Evolutionary conservation across 257 asterid genomes (phyloP).

Genomic region (Striga asiatica): DNA sequence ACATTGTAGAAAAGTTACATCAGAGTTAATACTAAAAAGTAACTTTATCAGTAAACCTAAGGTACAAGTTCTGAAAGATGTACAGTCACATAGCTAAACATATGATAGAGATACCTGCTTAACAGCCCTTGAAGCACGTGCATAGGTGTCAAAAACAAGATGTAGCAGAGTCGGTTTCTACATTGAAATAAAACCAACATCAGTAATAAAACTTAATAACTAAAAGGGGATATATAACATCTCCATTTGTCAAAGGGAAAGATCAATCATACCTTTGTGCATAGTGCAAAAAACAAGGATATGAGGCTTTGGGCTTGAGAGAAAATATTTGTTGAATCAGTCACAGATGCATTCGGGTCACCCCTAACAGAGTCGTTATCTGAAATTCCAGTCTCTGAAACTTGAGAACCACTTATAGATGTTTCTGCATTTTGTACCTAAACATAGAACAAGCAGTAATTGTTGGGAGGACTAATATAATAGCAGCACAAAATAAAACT

Average conservation of each 20-base stretch:
- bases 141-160: slow-evolving; percentile 62
- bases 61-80: no score
- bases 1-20: neutral
- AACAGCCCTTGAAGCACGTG: slow-evolving; percentile 57
- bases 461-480: neutral
- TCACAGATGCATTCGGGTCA: slow-evolving; percentile 33
- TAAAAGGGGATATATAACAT: neutral
- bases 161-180: slow-evolving; percentile 82
- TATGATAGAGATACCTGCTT: no score
- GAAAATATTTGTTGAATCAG: slow-evolving; percentile 41
- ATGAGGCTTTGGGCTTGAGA: slow-evolving; percentile 59
- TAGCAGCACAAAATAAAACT: neutral
- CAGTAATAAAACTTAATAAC: slow-evolving; percentile 12
- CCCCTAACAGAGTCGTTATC: slow-evolving; percentile 35
- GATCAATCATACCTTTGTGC: slow-evolving; percentile 60
- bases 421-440: slow-evolving; percentile 73
- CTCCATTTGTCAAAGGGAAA: slow-evolving; percentile 12
- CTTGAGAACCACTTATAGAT: slow-evolving; percentile 78
- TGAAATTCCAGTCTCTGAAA: slow-evolving; percentile 51
- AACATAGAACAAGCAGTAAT: neutral
- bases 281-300: slow-evolving; percentile 78
- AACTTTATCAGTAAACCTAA: neutral
- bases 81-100: no score
- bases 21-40: neutral
- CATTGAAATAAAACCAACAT: slow-evolving; percentile 24